These are phyloP conservation scores for Termitomyces sp. DNA, from an alignment of 768 basidiomycete species.

Conservation along the genomic window DNA sequence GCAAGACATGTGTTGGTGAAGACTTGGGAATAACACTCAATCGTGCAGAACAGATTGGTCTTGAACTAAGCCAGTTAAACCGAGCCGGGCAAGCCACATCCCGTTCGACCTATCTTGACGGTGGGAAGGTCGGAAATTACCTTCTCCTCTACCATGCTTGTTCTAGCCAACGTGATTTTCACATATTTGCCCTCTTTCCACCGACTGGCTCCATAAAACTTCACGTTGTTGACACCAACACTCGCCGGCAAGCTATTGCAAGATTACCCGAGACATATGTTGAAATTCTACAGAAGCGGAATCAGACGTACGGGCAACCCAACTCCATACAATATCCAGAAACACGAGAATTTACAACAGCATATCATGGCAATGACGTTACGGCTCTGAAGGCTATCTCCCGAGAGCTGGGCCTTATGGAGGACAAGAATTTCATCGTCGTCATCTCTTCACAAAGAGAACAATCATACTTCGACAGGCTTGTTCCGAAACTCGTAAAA, in stretches of 20 bases:
- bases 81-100: constrained; percentile 50
- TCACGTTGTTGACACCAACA: constrained; percentile 87
- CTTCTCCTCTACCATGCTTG: constrained; percentile 86
- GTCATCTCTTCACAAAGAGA: constrained; percentile 86
- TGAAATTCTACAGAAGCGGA: constrained; percentile 52
- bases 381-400: constrained; percentile 85
- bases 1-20: constrained; percentile 72
- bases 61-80: constrained; percentile 81
- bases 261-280: constrained; percentile 71
- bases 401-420: constrained; percentile 74
- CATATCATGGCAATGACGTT: constrained; percentile 74
- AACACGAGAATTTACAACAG: constrained; percentile 52
- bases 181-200: constrained; percentile 85
- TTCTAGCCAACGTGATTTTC: constrained; percentile 66
- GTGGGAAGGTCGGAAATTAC: constrained; percentile 66
- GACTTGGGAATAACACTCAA: constrained; percentile 70
- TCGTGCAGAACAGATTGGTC: constrained; percentile 73
- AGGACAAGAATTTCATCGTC: constrained; percentile 68
- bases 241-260: constrained; percentile 76
- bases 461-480: constrained; percentile 72
- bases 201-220: constrained; percentile 67
- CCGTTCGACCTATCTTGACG: constrained; percentile 66
- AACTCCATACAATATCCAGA: constrained; percentile 60
- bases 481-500: constrained; percentile 63
- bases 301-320: constrained; percentile 30